Evolutionary conservation across 1,139 yeast genomes (phyloP).

Genomic region (Schizosaccharomyces versatilis): DNA sequence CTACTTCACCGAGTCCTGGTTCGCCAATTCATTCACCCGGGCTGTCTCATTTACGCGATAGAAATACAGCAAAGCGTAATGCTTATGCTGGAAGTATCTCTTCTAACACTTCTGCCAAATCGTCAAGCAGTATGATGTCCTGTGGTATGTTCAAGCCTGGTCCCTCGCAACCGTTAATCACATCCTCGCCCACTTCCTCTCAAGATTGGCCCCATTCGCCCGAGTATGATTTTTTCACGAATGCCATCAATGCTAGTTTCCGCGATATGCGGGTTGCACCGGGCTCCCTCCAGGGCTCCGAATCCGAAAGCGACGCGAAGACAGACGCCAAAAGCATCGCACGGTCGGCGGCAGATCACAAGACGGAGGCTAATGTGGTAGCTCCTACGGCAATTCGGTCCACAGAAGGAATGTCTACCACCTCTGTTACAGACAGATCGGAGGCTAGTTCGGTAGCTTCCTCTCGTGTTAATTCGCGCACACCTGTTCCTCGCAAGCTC

Average conservation of each 20-base stretch:
- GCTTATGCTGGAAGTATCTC: no score
- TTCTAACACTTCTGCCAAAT: no score
- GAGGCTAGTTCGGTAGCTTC: no score
- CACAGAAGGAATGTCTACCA: background rate
- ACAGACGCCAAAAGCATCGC: no score
- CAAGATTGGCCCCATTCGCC: slow-evolving; percentile 1
- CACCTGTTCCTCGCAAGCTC: background rate
- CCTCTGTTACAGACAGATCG: background rate
- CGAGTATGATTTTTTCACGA: background rate
- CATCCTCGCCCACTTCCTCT: background rate
- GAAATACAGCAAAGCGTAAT: no score
- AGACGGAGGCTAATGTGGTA: background rate
- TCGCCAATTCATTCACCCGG: background rate
- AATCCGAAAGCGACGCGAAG: background rate
- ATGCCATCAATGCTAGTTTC: background rate
- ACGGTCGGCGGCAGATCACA: background rate
- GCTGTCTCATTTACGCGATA: no score
- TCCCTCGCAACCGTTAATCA: background rate
- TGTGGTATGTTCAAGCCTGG: background rate
- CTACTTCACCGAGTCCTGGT: background rate
- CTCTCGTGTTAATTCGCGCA: no score
- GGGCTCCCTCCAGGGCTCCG: background rate
- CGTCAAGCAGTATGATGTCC: no score
- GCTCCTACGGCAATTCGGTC: background rate
- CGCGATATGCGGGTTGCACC: background rate